Evolutionary conservation across 2,329 filamentous ascomycete species (phyloP), one percentile per base, ranked within the genome.

Genomic region (Pezicula neosporulosa): DNA sequence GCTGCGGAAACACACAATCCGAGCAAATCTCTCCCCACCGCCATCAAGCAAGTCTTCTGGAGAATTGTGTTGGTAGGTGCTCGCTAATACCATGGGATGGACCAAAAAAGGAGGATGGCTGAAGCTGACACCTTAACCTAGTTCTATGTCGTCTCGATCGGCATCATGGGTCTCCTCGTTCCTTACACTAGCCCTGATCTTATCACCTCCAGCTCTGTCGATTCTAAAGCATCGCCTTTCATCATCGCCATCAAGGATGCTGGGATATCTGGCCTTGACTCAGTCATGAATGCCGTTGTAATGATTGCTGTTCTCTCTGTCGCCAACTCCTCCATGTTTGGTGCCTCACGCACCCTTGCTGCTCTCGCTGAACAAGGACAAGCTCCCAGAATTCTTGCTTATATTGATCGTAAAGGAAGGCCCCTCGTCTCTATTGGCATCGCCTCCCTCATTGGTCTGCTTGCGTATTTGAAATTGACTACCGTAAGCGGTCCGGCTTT

Each of bases 41-140:
- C 92, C 13, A 85, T 95, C 64, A 96, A 95, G 72, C 91, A 96
- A 68, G 90, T 96, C n/a, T 96, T 96, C 70, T 97, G 92, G 92
- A 86, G 92, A 63, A 96, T 96, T 63, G 83, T 85, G 6, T 77
- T 95, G 51, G 52, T 89, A 74, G 70, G 66, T 72, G 19, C 33
- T 38, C 35, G 10, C n/a, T 16, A 5, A 10, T 33, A 10, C 12
- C 9, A 33, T 13, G 12, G 8, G 2, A 10, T 10, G 2, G 3
- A 7, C 30, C 30, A 33, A 9, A 7, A 33, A 33, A 13, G 9
- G 4, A 10, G 30, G 3, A 10, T 13, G 3, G 3, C 12, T 9
- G 12, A 13, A 9, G 12, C 30, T 33, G 12, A 33, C 12, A 10
- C 30, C 30, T 33, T 10, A 33, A 84, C 30, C 18, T 28, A 64